These are phyloP conservation scores for Corrigiola litoralis DNA, from an alignment of 179 eudicot genomes.

Conservation along the genomic window DNA sequence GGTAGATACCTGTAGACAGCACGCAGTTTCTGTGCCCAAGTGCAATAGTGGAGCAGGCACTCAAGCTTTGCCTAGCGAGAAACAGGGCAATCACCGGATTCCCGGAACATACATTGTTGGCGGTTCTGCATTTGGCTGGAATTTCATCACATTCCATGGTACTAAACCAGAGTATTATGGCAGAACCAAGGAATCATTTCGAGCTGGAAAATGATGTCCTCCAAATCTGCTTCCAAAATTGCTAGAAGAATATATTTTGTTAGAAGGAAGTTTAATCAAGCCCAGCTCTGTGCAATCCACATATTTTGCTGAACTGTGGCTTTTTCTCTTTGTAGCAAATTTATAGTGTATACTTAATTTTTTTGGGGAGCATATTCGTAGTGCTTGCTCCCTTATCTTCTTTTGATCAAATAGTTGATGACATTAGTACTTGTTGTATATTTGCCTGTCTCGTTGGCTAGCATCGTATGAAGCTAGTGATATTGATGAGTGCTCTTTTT, in stretches of 20 bases:
- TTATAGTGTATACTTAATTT: background rate
- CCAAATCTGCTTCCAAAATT: background rate
- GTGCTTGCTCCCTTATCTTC: background rate
- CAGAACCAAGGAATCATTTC: constrained; percentile 76
- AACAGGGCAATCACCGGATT: constrained; percentile 19
- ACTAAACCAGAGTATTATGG: constrained; percentile 64
- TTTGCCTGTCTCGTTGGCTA: constrained; percentile 4
- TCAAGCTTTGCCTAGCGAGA: constrained; percentile 13
- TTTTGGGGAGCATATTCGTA: background rate
- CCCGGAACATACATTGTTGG: constrained; percentile 68
- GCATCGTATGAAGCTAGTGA: too few relatives aligned
- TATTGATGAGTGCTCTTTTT: too few relatives aligned
- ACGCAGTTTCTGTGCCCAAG: constrained; percentile 25
- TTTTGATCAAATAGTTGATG: background rate
- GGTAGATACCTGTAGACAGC: constrained; percentile 52
- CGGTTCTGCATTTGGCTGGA: constrained; percentile 94
- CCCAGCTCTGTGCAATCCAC: background rate
- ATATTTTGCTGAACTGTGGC: too few relatives aligned
- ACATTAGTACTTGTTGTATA: constrained; percentile 16
- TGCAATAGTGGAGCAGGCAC: constrained; percentile 24
- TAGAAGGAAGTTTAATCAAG: background rate
- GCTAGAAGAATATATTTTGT: background rate
- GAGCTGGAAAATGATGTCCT: constrained; percentile 35
- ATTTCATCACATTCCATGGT: constrained; percentile 59
- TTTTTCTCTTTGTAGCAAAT: background rate